Evolutionary conservation across 192 early-diverging fungal species (phyloP).

Genomic region (Kappamyces sp.): DNA sequence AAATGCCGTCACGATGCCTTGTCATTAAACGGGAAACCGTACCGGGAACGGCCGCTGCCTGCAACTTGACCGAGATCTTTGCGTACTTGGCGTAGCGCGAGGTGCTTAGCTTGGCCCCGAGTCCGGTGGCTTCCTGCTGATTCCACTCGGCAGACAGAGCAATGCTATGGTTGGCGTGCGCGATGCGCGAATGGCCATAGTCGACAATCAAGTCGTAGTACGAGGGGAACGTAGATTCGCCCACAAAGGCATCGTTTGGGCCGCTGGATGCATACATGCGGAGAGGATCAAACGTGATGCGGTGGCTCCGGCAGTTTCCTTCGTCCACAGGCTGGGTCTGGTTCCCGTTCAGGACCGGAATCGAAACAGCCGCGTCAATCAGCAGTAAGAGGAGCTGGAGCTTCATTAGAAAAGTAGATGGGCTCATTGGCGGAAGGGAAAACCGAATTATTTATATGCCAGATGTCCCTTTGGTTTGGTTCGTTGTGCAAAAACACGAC

Average conservation of each 20-base stretch:
- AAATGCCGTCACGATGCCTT: conserved; percentile 10
- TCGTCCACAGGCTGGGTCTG: background rate
- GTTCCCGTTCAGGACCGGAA: too few relatives aligned
- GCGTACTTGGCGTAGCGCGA: background rate
- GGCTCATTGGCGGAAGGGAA: too few relatives aligned
- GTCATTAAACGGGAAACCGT: too few relatives aligned
- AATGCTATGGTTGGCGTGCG: background rate
- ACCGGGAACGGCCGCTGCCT: conserved; percentile 1
- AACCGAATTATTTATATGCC: too few relatives aligned
- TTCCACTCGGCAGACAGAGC: background rate
- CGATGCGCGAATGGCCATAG: background rate
- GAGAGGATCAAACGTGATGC: background rate
- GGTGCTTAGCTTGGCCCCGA: background rate
- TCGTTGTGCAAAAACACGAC: too few relatives aligned
- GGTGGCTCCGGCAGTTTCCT: background rate
- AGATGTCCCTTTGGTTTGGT: too few relatives aligned
- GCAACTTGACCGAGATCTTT: conserved; percentile 10
- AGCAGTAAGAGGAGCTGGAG: too few relatives aligned
- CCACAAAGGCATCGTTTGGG: background rate
- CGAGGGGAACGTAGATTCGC: too few relatives aligned
- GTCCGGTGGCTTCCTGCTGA: background rate
- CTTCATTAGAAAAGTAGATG: too few relatives aligned
- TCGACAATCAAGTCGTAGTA: background rate
- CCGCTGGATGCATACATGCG: background rate
- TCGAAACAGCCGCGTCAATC: too few relatives aligned